These are phyloP conservation scores for Boletus pseudo-olivaceus DNA, from an alignment of 768 basidiomycete genomes.

Conservation along the genomic window DNA sequence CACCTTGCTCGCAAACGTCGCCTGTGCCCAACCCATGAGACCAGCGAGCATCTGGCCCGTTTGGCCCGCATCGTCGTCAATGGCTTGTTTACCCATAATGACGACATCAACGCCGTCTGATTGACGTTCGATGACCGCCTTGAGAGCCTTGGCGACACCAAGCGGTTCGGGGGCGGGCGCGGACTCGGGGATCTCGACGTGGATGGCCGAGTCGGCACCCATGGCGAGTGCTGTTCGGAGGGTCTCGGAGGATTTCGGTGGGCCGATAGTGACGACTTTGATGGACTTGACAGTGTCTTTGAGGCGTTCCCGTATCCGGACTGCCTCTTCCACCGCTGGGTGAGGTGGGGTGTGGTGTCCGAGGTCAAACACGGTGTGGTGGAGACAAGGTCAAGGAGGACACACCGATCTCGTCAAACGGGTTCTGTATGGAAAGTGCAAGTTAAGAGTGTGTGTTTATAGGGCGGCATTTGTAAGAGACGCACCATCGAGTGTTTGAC, in stretches of 20 bases:
- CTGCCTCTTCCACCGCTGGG: constrained; percentile 93
- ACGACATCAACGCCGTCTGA: constrained; percentile 72
- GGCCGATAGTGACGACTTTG: constrained; percentile 91
- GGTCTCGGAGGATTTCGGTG: constrained; percentile 83
- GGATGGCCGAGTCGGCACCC: constrained; percentile 92
- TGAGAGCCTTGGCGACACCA: constrained; percentile 82
- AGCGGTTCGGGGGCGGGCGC: constrained; percentile 83
- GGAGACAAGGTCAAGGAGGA: background rate
- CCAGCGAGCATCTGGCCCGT: constrained; percentile 98
- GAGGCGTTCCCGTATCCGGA: constrained; percentile 84
- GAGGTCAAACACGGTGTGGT: background rate
- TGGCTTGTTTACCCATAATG: constrained; percentile 96
- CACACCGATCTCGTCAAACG: constrained; percentile 97
- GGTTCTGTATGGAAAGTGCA: constrained; percentile 60
- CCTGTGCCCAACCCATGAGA: constrained; percentile 88
- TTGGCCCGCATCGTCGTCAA: constrained; percentile 94
- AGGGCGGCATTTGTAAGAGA: background rate
- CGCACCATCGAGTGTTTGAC: constrained; percentile 99
- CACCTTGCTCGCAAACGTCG: constrained; percentile 90
- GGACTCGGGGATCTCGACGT: constrained; percentile 79
- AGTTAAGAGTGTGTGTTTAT: background rate
- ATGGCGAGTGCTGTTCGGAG: constrained; percentile 96
- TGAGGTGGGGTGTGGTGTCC: background rate
- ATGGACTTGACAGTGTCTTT: constrained; percentile 80
- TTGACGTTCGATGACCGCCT: constrained; percentile 66